These are phyloP conservation scores for Ceratocystis alfenasii DNA, from an alignment of 2,329 filamentous ascomycete genomes.

Conservation along the genomic window DNA sequence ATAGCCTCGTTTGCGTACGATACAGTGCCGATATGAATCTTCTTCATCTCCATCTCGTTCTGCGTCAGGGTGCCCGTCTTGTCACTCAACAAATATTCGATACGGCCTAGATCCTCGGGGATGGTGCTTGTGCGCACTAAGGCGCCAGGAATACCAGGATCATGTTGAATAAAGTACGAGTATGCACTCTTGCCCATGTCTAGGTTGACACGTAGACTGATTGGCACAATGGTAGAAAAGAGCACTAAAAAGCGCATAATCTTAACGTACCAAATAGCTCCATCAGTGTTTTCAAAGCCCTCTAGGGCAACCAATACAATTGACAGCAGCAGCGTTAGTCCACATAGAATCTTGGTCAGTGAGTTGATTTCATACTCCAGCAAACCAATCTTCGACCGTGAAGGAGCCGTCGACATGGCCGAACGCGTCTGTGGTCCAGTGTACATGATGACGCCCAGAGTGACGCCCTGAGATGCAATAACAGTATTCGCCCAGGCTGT, in stretches of 20 bases:
- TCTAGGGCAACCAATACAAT: slow-evolving; percentile 79
- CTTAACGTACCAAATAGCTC: slow-evolving; percentile 78
- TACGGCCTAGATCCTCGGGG: slow-evolving; percentile 85
- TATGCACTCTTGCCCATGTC: slow-evolving; percentile 97
- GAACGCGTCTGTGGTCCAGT: slow-evolving; percentile 90
- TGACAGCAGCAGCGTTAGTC: slow-evolving; percentile 74
- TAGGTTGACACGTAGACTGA: slow-evolving; percentile 88
- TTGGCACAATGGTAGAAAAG: slow-evolving; percentile 98
- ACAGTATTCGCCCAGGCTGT: slow-evolving; percentile 98
- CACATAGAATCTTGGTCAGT: slow-evolving; percentile 88
- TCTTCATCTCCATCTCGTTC: slow-evolving; percentile 98
- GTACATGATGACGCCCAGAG: slow-evolving; percentile 83
- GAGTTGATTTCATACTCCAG: slow-evolving; percentile 96
- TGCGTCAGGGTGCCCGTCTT: slow-evolving; percentile 98
- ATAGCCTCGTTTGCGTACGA: slow-evolving; percentile 98
- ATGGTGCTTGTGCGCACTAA: slow-evolving; percentile 96
- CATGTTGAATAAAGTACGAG: slow-evolving; percentile 86
- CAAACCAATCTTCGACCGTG: slow-evolving; percentile 84
- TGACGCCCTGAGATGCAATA: slow-evolving; percentile 81
- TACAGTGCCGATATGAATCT: slow-evolving; percentile 94
- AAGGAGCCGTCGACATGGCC: slow-evolving; percentile 81
- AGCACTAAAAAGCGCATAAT: slow-evolving; percentile 97
- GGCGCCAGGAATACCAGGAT: slow-evolving; percentile 78
- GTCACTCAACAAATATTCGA: slow-evolving; percentile 91
- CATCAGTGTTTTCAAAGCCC: slow-evolving; percentile 57